phyloP scores from a whole-genome alignment of 345 rosid genomes.

The Populus tremula region DNA sequence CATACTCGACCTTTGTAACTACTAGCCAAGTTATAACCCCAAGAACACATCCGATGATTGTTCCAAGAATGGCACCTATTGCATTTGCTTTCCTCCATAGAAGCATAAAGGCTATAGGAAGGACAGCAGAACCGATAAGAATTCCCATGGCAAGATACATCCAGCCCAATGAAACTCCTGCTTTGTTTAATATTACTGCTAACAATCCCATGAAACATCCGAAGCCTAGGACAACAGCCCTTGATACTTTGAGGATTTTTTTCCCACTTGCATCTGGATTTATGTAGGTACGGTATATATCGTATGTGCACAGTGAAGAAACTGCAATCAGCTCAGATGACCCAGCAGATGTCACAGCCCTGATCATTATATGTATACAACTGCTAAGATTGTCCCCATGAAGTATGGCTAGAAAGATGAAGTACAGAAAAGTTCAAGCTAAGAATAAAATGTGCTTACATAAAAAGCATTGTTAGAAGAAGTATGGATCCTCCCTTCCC shows the following conservation, averaged over 20 bases:
- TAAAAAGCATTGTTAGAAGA: constrained; percentile 90
- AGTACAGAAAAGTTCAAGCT: neutral
- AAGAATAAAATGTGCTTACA: constrained; percentile 49
- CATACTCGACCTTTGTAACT: constrained; percentile 60
- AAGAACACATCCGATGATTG: constrained; percentile 58
- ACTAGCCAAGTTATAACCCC: constrained; percentile 77
- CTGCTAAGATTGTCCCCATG: neutral
- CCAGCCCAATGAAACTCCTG: constrained; percentile 91
- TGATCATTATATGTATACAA: constrained; percentile 17
- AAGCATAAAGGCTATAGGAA: constrained; percentile 89
- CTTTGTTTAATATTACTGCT: constrained; percentile 81
- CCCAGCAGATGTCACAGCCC: constrained; percentile 98
- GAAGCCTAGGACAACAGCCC: constrained; percentile 65
- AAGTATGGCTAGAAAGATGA: neutral
- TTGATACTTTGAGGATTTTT: constrained; percentile 67
- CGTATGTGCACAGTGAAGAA: constrained; percentile 84
- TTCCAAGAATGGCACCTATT: constrained; percentile 68
- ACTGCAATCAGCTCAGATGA: constrained; percentile 87
- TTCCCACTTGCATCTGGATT: constrained; percentile 73
- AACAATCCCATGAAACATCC: constrained; percentile 96
- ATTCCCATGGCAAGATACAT: constrained; percentile 97
- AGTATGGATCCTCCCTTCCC: constrained; percentile 89
- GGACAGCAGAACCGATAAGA: constrained; percentile 80
- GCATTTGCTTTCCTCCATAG: constrained; percentile 93
- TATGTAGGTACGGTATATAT: constrained; percentile 84